Evolutionary conservation across 192 early-diverging fungal genomes (phyloP), one percentile per base, ranked within the genome.

Genomic region (Mortierella alpina): DNA sequence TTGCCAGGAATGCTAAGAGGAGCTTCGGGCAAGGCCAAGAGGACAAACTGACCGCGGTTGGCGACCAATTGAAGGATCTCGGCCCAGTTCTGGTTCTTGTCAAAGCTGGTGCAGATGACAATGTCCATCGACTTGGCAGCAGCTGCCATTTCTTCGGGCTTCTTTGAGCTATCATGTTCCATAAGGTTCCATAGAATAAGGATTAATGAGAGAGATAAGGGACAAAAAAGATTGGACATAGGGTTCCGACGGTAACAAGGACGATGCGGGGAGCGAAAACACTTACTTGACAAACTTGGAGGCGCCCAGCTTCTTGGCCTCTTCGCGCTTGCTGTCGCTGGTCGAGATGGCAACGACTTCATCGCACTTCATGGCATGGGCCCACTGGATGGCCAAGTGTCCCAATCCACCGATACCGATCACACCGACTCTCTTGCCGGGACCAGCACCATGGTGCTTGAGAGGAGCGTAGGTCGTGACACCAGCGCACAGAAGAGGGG

Each of bases 401-500:
- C 92, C 92, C 20, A 93, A 80, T 54, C 92, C 92, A 11, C 92
- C 92, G 42, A 93, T 86, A 39, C 92, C 92, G 22, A 90, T 79
- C 41, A 93, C 78, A 57, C 87, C 92, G 59, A 93, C 91, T 1
- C 58, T 61, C 56, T 79, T 81, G 12, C 85, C 85, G 7, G 84
- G 63, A 31, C 83, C 84, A 46, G 89, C 82, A 6, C 87, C 69
- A 31, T 83, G 58, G 10, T 83, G 81, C 56, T 84, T 83, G n/a
- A 94, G 80, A 20, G 92, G 88, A n/a, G 75, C 31, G 63, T 82
- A 94, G 40, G 92, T 91, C 12, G 96, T 95, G 63, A 91, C 83
- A 44, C 95, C 96, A 47, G 95, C 96, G 82, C 96, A 97, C 57
- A 97, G 66, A 53, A 97, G 83, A 22, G 95, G 93, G 8, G 94